Evolutionary conservation across 2,329 filamentous ascomycete species (phyloP).

Genomic region (Didymella pomorum): DNA sequence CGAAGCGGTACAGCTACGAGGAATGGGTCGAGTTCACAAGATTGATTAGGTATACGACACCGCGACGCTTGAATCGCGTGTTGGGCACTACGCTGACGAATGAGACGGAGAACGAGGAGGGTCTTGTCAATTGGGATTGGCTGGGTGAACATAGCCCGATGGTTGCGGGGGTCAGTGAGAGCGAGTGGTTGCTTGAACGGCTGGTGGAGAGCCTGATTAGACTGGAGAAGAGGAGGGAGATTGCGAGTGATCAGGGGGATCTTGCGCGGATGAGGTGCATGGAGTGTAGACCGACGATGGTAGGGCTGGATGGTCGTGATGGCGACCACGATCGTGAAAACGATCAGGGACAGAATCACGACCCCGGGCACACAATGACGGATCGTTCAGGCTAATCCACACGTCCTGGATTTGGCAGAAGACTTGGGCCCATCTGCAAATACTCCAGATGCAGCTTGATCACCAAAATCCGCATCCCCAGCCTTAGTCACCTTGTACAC

Average conservation of each 20-base stretch:
- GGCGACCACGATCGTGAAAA: not conserved
- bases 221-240: conserved; percentile 39
- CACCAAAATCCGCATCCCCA: too few species aligned
- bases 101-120: conserved; percentile 61
- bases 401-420: too few species aligned
- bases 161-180: conserved; percentile 68
- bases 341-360: too few species aligned
- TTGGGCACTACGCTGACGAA: conserved; percentile 6
- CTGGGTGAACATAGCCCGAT: conserved; percentile 73
- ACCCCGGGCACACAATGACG: too few species aligned
- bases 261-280: not conserved
- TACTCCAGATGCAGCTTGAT: too few species aligned
- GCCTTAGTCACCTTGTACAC: too few species aligned
- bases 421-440: too few species aligned
- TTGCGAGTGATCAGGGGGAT: conserved; percentile 8
- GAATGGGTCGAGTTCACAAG: conserved; percentile 87
- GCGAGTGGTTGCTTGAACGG: conserved; percentile 72
- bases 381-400: too few species aligned
- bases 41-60: conserved; percentile 68
- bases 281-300: too few species aligned
- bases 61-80: conserved; percentile 22
- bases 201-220: conserved; percentile 69
- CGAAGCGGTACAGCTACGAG: conserved; percentile 76
- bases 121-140: conserved; percentile 74
- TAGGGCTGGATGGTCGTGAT: not conserved